Base-by-base conservation (phyloP, 2,329 filamentous ascomycete genomes). In the Teratosphaeria destructans region DNA sequence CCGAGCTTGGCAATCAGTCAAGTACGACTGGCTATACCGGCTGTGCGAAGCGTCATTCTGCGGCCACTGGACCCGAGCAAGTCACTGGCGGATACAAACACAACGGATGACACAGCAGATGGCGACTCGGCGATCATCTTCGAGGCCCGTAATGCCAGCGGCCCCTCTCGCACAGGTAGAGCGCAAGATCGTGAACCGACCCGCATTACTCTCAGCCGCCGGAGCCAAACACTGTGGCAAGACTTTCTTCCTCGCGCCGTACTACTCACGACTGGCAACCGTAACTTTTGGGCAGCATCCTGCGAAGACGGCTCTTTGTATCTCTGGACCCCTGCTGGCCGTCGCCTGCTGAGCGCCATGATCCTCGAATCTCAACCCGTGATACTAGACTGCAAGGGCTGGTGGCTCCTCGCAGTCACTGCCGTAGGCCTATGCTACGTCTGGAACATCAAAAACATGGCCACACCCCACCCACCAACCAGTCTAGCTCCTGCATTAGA, bases 291-390 rank as follows among this genome's bases (percentile, higher is more conserved):
- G 89, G 88, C 89, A 0, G 93, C 88, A 16, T 92, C 89, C 10
- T 96, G 92, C 68, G 94, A 99, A 72, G 94, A 97, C 70, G 94
- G 91, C 16, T 90, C 86, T 19, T 73, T 99, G 7, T 90, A 96
- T 70, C 83, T 90, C 8, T 99, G 94, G 92, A 93, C 92, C 1
- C 90, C 93, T 1, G 90, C 92, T 14, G 94, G 94, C 12, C 85
- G 95, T 62, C 84, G 95, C 57, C 79, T 96, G 26, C 79, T 95
- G 59, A 96, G 90, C 68, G 86, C 92, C 4, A 81, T 96, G 64
- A 82, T 96, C 5, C 77, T 97, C 16, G 94, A 99, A 75, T 86
- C 93, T 2, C 92, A 97, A 68, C 90, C 94, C 0, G 92, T 97
- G 35, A 94, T 99, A 59, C 80, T 99, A 29, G 94, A 97, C 72